A percentile compares a stretch with the other conserved stretches of the same genome.
Evolutionary conservation across 495 filamentous ascomycete species (phyloP).

Genomic region (Aspergillus mulundensis): DNA sequence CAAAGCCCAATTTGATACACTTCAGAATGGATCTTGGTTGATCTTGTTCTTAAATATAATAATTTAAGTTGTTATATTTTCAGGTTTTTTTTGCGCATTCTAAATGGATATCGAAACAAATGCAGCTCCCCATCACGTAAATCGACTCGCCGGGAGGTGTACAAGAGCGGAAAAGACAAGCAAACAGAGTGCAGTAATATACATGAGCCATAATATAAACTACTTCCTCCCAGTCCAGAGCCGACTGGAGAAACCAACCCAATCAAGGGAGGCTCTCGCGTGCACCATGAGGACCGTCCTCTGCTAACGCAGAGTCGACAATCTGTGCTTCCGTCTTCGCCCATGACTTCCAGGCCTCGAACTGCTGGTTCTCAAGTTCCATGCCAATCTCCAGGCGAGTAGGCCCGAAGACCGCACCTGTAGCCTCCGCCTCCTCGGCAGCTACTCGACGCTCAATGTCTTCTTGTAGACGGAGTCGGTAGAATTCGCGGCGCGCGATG

Average conservation of each 20-base stretch:
- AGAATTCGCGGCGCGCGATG: constrained; percentile 84
- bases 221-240: background rate
- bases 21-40: too few species aligned
- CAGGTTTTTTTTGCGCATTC: background rate
- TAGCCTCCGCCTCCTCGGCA: constrained; percentile 78
- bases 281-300: constrained; percentile 21
- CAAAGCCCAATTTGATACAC: too few species aligned
- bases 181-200: constrained; percentile 34
- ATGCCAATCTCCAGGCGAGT: constrained; percentile 69
- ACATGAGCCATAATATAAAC: constrained; percentile 26
- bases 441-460: constrained; percentile 83
- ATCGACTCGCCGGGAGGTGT: background rate
- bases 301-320: constrained; percentile 25
- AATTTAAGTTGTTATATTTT: background rate
- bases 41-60: too few species aligned
- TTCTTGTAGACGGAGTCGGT: constrained; percentile 71
- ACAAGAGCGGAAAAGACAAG: constrained; percentile 1
- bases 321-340: constrained; percentile 53
- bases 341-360: constrained; percentile 79
- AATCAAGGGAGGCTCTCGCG: background rate
- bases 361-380: constrained; percentile 72
- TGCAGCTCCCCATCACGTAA: background rate
- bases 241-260: constrained; percentile 4
- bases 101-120: background rate
- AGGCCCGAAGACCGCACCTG: constrained; percentile 83